phyloP scores from a whole-genome alignment of 805 yeast species.

The Sugiyamaella chiloensis region DNA sequence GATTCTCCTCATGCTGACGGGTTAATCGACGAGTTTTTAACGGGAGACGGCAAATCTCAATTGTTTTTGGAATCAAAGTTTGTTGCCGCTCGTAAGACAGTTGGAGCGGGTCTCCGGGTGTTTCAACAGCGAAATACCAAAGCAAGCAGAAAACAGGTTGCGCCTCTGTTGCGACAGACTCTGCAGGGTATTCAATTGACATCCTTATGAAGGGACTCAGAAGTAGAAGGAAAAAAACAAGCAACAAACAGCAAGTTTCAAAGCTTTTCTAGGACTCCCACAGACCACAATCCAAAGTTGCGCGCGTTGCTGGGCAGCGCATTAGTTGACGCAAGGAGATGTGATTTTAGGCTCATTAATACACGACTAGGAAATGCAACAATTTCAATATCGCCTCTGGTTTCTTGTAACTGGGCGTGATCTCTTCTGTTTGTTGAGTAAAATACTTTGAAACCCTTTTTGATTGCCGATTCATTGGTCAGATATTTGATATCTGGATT shows the following conservation, averaged over 20 bases:
- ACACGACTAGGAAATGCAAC: constrained; percentile 36
- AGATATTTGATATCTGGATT: constrained; percentile 40
- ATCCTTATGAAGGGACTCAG: constrained; percentile 4
- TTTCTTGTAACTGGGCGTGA: constrained; percentile 30
- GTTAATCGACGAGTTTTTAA: constrained; percentile 21
- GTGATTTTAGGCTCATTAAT: constrained; percentile 29
- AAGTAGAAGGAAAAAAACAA: background rate
- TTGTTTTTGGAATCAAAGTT: constrained; percentile 28
- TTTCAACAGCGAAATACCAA: constrained; percentile 51
- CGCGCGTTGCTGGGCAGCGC: constrained; percentile 36
- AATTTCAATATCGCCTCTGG: constrained; percentile 42
- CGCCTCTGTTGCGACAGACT: constrained; percentile 48
- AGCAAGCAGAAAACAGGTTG: constrained; percentile 85
- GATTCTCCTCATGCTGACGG: constrained; percentile 22
- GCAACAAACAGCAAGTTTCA: background rate
- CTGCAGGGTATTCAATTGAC: constrained; percentile 18
- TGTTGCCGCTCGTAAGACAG: constrained; percentile 7
- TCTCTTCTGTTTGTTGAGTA: constrained; percentile 37
- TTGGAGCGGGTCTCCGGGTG: constrained; percentile 18
- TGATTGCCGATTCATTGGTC: constrained; percentile 21
- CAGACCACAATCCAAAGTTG: constrained; percentile 30
- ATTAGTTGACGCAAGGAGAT: constrained; percentile 32
- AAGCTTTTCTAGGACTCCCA: constrained; percentile 28
- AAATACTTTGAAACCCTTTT: constrained; percentile 43
- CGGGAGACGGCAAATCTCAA: constrained; percentile 21